A percentile compares a stretch with the other conserved stretches of the same genome.
These are phyloP conservation scores for Alopecurus myosuroides DNA, from an alignment of 176 grass and related monocot species.

Conservation along the genomic window DNA sequence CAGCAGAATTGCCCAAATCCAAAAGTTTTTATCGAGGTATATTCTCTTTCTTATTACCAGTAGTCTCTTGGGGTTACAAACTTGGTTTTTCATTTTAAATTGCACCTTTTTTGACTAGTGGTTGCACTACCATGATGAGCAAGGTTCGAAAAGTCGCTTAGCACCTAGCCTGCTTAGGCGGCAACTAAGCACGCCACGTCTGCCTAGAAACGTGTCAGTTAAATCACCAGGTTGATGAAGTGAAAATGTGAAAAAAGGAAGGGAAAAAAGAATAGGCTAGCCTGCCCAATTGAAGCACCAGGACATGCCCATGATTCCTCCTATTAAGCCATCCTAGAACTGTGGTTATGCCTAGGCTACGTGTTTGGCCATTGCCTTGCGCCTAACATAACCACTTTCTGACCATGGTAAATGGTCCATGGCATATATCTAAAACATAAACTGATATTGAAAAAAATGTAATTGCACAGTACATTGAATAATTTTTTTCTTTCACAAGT, in stretches of 20 bases:
- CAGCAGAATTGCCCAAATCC: conserved; percentile 93
- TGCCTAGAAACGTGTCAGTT: not conserved
- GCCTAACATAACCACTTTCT: not conserved
- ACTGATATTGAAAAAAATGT: not conserved
- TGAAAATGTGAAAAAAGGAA: not conserved
- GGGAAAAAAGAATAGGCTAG: not conserved
- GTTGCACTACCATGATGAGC: not conserved
- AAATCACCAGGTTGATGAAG: not conserved
- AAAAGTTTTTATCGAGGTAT: conserved; percentile 93
- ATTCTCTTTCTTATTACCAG: not conserved
- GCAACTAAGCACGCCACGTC: not conserved
- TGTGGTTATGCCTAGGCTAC: not conserved
- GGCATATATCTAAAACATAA: not conserved
- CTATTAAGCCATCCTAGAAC: not conserved
- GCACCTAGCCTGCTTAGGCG: not conserved
- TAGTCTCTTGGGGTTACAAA: not conserved
- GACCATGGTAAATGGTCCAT: not conserved
- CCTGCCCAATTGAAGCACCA: not conserved
- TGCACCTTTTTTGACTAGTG: not conserved
- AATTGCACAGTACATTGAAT: not conserved
- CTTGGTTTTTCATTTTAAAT: not conserved
- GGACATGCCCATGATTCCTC: not conserved
- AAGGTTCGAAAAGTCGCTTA: not conserved
- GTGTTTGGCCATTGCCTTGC: not conserved
- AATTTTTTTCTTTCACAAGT: not conserved